Conservation (phyloP, 352 stramenopile genomes). For the Phytopythium ostracodes region DNA sequence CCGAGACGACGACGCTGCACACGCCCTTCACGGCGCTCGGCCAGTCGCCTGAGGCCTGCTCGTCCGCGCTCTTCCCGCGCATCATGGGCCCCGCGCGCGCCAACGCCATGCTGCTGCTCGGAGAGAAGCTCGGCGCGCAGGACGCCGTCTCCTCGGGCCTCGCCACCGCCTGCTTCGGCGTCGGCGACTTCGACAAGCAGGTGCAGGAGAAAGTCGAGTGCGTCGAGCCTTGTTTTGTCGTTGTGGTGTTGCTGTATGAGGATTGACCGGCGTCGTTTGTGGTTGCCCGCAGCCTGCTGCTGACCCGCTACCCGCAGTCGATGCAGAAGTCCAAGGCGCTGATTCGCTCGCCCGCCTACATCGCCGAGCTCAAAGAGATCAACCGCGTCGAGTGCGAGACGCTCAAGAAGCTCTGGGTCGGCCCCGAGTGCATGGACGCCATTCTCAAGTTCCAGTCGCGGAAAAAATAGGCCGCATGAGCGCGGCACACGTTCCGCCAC, state of each 20-base stretch:
- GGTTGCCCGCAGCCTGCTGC: constrained; percentile 27
- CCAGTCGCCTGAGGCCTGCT: constrained; percentile 89
- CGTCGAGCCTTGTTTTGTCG: constrained; percentile 12
- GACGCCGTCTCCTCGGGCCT: constrained; percentile 44
- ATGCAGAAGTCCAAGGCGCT: constrained; percentile 62
- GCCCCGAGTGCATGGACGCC: constrained; percentile 72
- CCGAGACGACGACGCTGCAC: constrained; percentile 85
- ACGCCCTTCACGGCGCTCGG: constrained; percentile 90
- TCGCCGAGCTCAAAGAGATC: constrained; percentile 51
- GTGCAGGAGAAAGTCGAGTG: constrained; percentile 60
- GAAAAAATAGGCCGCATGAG: constrained; percentile 30
- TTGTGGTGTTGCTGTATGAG: background rate
- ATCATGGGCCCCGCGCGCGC: constrained; percentile 84
- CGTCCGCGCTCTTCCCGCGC: constrained; percentile 76
- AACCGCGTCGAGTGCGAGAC: constrained; percentile 58
- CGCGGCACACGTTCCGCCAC: background rate
- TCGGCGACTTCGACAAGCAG: constrained; percentile 57
- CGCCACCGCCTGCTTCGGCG: constrained; percentile 46
- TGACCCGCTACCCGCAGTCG: constrained; percentile 60
- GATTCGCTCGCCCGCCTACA: constrained; percentile 36
- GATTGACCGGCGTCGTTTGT: background rate
- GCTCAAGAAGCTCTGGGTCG: constrained; percentile 72
- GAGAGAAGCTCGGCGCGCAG: constrained; percentile 75
- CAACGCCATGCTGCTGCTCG: constrained; percentile 88
- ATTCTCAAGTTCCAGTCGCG: constrained; percentile 71